Evolutionary conservation across 305 asterid genomes (phyloP).

Genomic region (Lippia alba): DNA sequence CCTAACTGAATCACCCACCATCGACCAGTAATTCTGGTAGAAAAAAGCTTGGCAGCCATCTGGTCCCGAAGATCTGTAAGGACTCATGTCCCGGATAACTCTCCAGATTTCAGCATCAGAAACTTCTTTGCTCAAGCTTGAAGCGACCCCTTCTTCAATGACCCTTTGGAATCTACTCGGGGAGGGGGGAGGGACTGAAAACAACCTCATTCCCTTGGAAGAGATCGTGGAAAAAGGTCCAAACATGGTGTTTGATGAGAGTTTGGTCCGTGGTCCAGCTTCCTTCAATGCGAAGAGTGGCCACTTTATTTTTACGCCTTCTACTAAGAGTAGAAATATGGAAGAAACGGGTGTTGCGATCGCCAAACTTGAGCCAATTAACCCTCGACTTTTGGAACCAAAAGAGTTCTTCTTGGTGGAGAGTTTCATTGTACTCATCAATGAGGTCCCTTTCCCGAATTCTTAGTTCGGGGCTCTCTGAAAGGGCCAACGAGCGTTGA

Average conservation of each 20-base stretch:
- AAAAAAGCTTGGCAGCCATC: neutral
- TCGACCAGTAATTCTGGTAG: neutral
- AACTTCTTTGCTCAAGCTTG: no score
- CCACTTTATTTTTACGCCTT: neutral
- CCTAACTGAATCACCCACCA: neutral
- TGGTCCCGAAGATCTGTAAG: neutral
- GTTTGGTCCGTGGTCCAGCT: neutral
- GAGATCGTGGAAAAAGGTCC: no score
- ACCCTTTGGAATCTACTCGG: no score
- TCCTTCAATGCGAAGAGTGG: neutral
- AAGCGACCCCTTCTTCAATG: no score
- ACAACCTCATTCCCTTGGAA: no score
- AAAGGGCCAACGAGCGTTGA: no score
- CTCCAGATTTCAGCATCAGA: neutral
- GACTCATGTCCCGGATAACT: neutral
- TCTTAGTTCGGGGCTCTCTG: no score
- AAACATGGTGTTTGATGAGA: neutral
- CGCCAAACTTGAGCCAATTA: neutral
- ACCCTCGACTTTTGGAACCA: neutral
- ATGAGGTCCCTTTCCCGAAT: no score
- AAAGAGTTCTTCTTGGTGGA: neutral
- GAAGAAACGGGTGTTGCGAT: neutral
- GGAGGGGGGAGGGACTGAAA: no score
- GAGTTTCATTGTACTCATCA: neutral
- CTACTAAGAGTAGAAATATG: neutral